Evolutionary conservation across 1,284 basidiomycete species (phyloP), one percentile per base, ranked within the genome.

Genomic region (Sphagnurus paluster): DNA sequence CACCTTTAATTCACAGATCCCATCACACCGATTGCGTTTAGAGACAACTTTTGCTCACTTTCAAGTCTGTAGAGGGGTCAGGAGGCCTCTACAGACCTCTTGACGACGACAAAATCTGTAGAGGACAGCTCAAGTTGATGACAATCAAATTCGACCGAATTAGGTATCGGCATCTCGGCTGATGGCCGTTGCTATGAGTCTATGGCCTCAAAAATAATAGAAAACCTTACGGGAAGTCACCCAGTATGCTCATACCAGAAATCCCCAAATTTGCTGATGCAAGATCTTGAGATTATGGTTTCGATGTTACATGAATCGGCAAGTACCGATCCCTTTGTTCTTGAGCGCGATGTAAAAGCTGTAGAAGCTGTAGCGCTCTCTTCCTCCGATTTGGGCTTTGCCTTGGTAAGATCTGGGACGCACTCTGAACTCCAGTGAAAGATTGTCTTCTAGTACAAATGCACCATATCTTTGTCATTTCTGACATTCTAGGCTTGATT

Each of bases 391-490:
- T n/a, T n/a, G n/a, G n/a, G n/a, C n/a, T n/a, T n/a, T n/a, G n/a
- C n/a, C n/a, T n/a, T n/a, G n/a, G n/a, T n/a, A n/a, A n/a, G n/a
- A n/a, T n/a, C n/a, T n/a, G n/a, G n/a, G n/a, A n/a, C n/a, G n/a
- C n/a, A n/a, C n/a, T n/a, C n/a, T n/a, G n/a, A n/a, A n/a, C n/a
- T n/a, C n/a, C n/a, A n/a, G n/a, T n/a, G n/a, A n/a, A n/a, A n/a
- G n/a, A n/a, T n/a, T n/a, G n/a, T n/a, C n/a, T n/a, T n/a, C n/a
- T n/a, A n/a, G n/a, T n/a, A n/a, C n/a, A 33, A 16, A 52, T 52
- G 50, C 46, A 46, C 21, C 33, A 48, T 37, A 39, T 41, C 16
- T 28, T 52, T 13, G 36, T 25, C 16, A 48, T 48, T 34, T 45
- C 46, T 7, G 50, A 52, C 20, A 46, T 52, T 19, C 32, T 48